Conservation (phyloP, 768 basidiomycete species). For the Leccinum obscurum region DNA sequence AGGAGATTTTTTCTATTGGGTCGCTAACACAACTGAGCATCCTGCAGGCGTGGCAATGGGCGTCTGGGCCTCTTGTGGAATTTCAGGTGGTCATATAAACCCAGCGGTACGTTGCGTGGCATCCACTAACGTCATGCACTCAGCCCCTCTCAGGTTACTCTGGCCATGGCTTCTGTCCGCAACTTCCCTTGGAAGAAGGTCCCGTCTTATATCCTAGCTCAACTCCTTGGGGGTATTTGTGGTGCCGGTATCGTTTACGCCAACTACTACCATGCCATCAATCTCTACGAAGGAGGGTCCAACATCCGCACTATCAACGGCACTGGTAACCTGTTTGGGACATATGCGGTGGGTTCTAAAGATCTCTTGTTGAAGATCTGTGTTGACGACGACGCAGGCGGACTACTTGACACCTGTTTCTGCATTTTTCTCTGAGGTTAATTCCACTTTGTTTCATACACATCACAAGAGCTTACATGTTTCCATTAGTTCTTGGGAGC, state of each 20-base stretch:
- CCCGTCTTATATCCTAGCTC: conserved; percentile 64
- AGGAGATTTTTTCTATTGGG: neutral
- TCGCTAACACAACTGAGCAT: neutral
- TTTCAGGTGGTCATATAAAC: conserved; percentile 77
- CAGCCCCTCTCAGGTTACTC: conserved; percentile 55
- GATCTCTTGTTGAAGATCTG: neutral
- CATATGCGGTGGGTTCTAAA: conserved; percentile 51
- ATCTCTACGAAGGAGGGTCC: conserved; percentile 57
- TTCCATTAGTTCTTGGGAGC: conserved; percentile 51
- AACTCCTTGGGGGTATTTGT: conserved; percentile 58
- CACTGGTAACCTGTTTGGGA: conserved; percentile 59
- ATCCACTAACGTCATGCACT: neutral
- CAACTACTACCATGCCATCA: conserved; percentile 68
- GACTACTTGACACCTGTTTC: conserved; percentile 44
- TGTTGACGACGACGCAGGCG: conserved; percentile 31
- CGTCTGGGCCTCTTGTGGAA: conserved; percentile 63
- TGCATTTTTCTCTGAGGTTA: conserved; percentile 47
- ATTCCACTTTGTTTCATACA: neutral
- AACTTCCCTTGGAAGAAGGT: conserved; percentile 83
- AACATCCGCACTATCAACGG: conserved; percentile 54
- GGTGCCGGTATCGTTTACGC: conserved; percentile 61
- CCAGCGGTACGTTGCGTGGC: conserved; percentile 50
- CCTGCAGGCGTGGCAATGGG: conserved; percentile 55
- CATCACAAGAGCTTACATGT: neutral
- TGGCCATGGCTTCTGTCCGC: conserved; percentile 66